Base-by-base conservation (phyloP, 257 asterid genomes). In the Primulina eburnea region DNA sequence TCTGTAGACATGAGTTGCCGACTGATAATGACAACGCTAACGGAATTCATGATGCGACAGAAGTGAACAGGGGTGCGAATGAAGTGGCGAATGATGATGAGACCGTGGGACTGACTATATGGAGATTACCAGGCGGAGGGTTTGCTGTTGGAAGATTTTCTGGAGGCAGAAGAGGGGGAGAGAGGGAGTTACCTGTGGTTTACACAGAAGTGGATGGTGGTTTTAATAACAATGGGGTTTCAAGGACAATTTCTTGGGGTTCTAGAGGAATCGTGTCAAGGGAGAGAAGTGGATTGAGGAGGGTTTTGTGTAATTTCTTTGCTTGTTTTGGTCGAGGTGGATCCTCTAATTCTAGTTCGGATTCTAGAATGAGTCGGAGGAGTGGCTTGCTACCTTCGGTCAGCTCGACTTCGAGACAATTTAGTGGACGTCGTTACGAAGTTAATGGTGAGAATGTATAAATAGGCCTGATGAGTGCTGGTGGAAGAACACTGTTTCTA, bases 121-220 rank as follows among this genome's bases (percentile, higher is more conserved):
- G 97, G 97, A 83, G 97, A 67, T 72, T 91, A 78, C 97, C 97
- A 0, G 97, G 97, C 2, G 96, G 96, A 29, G 97, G 97, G 50
- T 91, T 89, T 61, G 97, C 97, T 0, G 97, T 91, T 33, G 97
- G 97, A 73, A 80, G 97, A 74, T 89, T 91, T 69, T 69, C 92
- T 0, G 96, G 97, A 8, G 94, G 90, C 57, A 77, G 92, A 73
- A 89, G 96, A 75, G 86, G 90, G 5, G 92, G 95, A 16, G 97
- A 89, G 77, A 85, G 96, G 68, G 97, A 89, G 81, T 73, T 87
- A 8, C 97, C 97, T 0, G 92, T 90, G n/a, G 96, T 90, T 62
- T 90, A 81, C 75, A 90, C 97, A 5, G 97, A 91, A 79, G 84
- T 91, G 95, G 97, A 91, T 71, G 97, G 97, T 16, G 95, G 91